Percentiles rank a stretch among this genome's conserved stretches.
phyloP scores from a whole-genome alignment of 495 filamentous ascomycete species.

The Podospora anserina region DNA sequence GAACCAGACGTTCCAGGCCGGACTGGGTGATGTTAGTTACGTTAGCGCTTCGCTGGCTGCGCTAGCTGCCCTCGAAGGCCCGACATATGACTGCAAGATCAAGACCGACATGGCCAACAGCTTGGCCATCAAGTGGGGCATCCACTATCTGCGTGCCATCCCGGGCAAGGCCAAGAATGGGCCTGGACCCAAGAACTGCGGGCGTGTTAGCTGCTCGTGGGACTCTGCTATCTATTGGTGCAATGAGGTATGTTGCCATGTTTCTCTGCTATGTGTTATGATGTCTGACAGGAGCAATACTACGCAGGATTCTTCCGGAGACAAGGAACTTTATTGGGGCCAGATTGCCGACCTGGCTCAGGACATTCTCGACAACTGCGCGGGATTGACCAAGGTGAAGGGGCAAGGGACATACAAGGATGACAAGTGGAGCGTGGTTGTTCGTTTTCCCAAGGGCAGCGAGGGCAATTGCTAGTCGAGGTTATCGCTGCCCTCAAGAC shows the following conservation, averaged over 20 bases:
- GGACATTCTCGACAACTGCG: not conserved
- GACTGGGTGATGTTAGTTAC: not conserved
- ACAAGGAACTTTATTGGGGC: not conserved
- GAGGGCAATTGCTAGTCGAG: not conserved
- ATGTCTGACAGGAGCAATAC: no score
- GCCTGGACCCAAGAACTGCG: conserved; percentile 27
- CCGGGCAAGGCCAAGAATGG: conserved; percentile 11
- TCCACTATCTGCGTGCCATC: conserved; percentile 23
- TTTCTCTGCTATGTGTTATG: no score
- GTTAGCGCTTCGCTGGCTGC: no score
- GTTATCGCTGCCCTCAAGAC: not conserved
- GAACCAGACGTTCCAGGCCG: not conserved
- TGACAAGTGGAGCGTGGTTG: not conserved
- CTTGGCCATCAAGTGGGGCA: conserved; percentile 19
- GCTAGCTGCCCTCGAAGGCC: not conserved
- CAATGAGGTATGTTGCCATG: conserved; percentile 26
- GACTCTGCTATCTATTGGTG: conserved; percentile 30
- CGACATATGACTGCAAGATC: not conserved
- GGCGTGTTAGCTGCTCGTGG: conserved; percentile 28
- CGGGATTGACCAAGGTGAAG: not conserved
- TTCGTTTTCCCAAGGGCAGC: not conserved
- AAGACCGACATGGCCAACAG: not conserved
- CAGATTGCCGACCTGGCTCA: not conserved
- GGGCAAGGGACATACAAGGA: not conserved
- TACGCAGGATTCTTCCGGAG: no score